Evolutionary conservation across 108 stramenopile species (phyloP), one percentile per base, ranked within the genome.

Genomic region (Conticribra weissflogii): DNA sequence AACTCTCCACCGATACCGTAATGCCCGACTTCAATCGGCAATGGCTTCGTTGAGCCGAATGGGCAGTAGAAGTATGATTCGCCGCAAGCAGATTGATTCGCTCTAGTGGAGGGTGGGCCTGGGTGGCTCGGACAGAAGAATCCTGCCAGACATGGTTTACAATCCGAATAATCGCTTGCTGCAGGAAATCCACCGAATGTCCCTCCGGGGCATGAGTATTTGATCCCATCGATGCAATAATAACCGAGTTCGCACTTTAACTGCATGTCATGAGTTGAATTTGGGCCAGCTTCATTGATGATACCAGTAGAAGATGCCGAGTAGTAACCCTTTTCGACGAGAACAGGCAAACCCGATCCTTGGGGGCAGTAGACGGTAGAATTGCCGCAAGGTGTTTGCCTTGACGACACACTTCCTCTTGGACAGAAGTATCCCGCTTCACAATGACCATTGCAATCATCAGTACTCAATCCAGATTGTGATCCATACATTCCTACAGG

Each of bases 161-260:
- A 67, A 1, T 75, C 52, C 8, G 63, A 51, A 0, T 58, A 46
- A 59, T 73, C 63, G 34, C 32, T 47, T 1, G 72, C 63, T 28
- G 63, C 72, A 49, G 32, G 23, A 17, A 22, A 51, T 18, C 28
- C 33, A 32, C 78, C 78, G 45, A 60, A 71, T n/a, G 70, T 79
- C 36, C 78, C 78, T 44, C 60, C 58, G 2, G 78, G 78, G 44
- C 78, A 79, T 36, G 56, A 71, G 44, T 60, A 78, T 56, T 78
- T 78, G 15, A 72, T 44, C n/a, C 77, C 77, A 45, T 54, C 46
- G 22, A 64, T 45, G 58, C 77, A 78, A 30, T 60, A 78, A 41
- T 59, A 68, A 9, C 69, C 69, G 24, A 71, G 44, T 78, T 78
- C 77, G 29, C 77, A 78, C 28, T 65, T 18, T 3, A 59, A 32